These are phyloP conservation scores for Delonix regia DNA, from an alignment of 306 rosid genomes.

Conservation along the genomic window DNA sequence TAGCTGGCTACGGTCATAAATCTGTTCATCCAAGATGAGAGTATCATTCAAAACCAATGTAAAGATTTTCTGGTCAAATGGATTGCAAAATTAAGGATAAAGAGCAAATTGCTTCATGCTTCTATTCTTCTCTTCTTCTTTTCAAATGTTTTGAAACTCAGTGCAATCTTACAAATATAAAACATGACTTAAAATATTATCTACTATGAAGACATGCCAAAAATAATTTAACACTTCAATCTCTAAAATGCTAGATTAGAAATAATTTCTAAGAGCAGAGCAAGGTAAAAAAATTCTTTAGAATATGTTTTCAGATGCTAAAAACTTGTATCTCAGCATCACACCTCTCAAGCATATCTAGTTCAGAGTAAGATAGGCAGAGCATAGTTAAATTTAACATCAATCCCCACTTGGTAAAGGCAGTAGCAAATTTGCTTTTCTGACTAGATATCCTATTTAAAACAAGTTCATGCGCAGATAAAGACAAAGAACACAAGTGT, in stretches of 20 bases:
- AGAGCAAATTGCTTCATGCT: neutral
- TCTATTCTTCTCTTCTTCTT: neutral
- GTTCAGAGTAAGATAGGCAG: neutral
- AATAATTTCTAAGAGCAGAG: neutral
- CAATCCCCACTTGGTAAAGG: neutral
- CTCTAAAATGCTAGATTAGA: neutral
- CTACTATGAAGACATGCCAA: neutral
- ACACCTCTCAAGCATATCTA: neutral
- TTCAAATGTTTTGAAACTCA: neutral
- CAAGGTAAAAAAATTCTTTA: neutral
- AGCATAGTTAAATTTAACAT: neutral
- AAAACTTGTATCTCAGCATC: neutral
- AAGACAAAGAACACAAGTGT: neutral
- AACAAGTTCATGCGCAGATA: neutral
- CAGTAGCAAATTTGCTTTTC: neutral
- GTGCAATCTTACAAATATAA: neutral
- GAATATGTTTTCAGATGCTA: neutral
- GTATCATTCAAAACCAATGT: too few species aligned
- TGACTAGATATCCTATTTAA: neutral
- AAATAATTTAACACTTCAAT: neutral
- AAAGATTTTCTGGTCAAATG: neutral
- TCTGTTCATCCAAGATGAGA: neutral
- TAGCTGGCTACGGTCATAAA: neutral
- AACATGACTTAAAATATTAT: neutral
- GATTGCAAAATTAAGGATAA: neutral